Percentiles rank a stretch among this genome's conserved stretches.
These are phyloP conservation scores for Castanospermum australe DNA, from an alignment of 306 rosid species.

Conservation along the genomic window DNA sequence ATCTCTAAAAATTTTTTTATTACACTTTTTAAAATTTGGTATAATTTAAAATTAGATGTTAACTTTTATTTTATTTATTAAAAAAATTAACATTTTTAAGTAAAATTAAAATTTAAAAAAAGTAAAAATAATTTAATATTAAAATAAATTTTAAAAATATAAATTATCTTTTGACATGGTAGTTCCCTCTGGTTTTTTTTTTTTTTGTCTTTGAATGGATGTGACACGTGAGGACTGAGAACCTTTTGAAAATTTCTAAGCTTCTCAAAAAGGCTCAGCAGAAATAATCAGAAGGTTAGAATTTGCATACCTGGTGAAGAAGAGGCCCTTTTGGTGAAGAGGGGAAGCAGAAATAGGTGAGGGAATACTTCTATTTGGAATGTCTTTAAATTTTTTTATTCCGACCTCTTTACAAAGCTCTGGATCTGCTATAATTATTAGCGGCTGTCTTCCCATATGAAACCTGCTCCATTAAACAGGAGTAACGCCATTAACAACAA, in stretches of 20 bases:
- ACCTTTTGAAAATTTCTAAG: not conserved
- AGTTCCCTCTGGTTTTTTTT: not conserved
- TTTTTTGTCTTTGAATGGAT: not conserved
- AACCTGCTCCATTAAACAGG: slow-evolving; percentile 52
- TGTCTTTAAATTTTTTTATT: slow-evolving; percentile 73
- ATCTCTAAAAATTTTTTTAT: too few species aligned
- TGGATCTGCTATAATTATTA: slow-evolving; percentile 80
- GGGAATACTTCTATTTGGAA: slow-evolving; percentile 82
- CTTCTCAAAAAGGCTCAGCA: not conserved
- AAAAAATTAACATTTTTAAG: too few species aligned
- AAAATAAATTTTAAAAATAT: too few species aligned
- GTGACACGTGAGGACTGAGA: not conserved
- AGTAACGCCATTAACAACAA: not conserved
- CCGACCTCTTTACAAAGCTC: slow-evolving; percentile 90
- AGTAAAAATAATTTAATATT: too few species aligned
- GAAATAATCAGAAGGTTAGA: not conserved
- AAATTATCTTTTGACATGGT: too few species aligned
- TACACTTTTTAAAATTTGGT: too few species aligned
- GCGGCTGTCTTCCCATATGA: slow-evolving; percentile 93
- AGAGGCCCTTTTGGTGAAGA: slow-evolving; percentile 91
- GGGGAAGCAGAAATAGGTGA: slow-evolving; percentile 92
- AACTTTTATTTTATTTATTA: too few species aligned
- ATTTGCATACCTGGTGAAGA: slow-evolving; percentile 68
- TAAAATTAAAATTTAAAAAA: too few species aligned
- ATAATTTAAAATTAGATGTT: too few species aligned